Evolutionary conservation across 805 yeast genomes (phyloP), one percentile per base, ranked within the genome.

Genomic region (Komagataella populi): DNA sequence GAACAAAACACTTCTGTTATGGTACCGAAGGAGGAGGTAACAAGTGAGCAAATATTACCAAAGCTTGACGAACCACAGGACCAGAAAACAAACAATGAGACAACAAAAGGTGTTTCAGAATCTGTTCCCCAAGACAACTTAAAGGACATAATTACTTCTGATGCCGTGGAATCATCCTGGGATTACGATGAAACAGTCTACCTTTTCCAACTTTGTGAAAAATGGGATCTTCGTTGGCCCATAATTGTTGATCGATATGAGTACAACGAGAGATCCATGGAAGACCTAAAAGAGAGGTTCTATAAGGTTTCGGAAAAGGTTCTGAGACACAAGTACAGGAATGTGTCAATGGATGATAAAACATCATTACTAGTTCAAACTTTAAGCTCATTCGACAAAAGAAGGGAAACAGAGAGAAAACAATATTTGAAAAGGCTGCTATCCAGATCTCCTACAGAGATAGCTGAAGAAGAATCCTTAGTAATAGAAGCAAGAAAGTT

Each of bases 381-480:
- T 23, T 72, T 93, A 60, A 73, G 69, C 47, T 63, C 80, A 18
- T 93, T 75, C 62, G 80, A 87, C 45, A 83, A 81, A 57, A 73
- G 75, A 6, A 81, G 78, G 56, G 99, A 93, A 63, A 54, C 75
- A 18, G 87, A 83, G 57, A 77, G 99, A 55, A 93, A 93, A 59
- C 77, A 77, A 50, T 91, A 91, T 61, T 67, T 93, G 48, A 83
- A 82, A 58, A 78, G 87, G 54, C 69, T 93, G 44, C 71, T 91
- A 46, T 80, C 81, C 44, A 72, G 99, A 57, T 81, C 91, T 2
- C 97, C 99, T 1, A 95, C 97, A 0, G 99, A 93, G 63, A 87
- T 93, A 47, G 98, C 98, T 0, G 99, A 93, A 68, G 99, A 93
- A 63, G 98, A 93, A 64, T 88, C 96, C 0, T 71, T 93, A 49